These are phyloP conservation scores for Hymenoscyphus repandus DNA, from an alignment of 2,329 filamentous ascomycete genomes.

Conservation along the genomic window DNA sequence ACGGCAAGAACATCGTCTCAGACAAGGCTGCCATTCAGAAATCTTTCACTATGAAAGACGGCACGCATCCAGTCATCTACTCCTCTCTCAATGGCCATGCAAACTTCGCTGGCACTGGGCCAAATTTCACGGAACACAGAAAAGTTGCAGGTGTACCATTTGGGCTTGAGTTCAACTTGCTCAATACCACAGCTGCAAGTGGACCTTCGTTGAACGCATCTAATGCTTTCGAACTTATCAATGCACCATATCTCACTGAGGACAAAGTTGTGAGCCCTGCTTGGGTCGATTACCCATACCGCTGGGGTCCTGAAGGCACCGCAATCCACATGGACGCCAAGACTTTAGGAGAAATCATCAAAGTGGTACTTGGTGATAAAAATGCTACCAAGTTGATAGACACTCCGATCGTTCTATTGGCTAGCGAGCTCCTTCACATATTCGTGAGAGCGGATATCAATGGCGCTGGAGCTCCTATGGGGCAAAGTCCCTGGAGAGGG, in stretches of 20 bases:
- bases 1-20: conserved; percentile 18
- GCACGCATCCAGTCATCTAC: conserved; percentile 19
- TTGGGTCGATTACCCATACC: conserved; percentile 22
- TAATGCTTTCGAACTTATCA: conserved; percentile 14
- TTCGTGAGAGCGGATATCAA: conserved; percentile 22
- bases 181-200: conserved; percentile 18
- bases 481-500: conserved; percentile 19
- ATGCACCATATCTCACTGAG: conserved; percentile 16
- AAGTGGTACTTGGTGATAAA: conserved; percentile 14
- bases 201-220: conserved; percentile 12
- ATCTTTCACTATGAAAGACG: conserved; percentile 14
- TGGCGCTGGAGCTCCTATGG: conserved; percentile 16
- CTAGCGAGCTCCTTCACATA: conserved; percentile 18
- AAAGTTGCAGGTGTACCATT: conserved; percentile 17
- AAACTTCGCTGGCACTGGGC: conserved; percentile 16
- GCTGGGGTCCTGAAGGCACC: conserved; percentile 23
- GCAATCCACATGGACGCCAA: conserved; percentile 17
- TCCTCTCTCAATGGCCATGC: conserved; percentile 22
- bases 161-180: conserved; percentile 18
- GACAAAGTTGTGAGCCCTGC: conserved; percentile 14
- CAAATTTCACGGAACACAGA: conserved; percentile 17
- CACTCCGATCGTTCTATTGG: conserved; percentile 15
- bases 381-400: conserved; percentile 8
- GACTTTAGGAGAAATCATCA: conserved; percentile 15
- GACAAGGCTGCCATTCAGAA: conserved; percentile 10